Evolutionary conservation across 2,329 filamentous ascomycete species (phyloP).

Genomic region (Colletotrichum sp.): DNA sequence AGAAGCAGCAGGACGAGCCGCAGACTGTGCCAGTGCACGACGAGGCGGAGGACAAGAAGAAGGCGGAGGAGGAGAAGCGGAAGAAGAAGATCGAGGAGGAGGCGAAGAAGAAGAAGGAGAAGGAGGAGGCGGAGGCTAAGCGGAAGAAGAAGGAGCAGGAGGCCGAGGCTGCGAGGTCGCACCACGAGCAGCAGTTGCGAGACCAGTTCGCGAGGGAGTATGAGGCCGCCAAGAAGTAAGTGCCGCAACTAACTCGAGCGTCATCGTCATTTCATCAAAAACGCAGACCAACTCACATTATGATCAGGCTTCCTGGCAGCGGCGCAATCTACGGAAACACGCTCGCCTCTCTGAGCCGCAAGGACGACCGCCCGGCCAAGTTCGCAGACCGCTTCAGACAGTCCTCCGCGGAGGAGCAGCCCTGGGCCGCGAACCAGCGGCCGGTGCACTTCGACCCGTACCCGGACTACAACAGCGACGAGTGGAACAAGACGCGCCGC

Average conservation of each 20-base stretch:
- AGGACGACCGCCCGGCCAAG: conserved; percentile 40
- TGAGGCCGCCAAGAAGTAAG: conserved; percentile 46
- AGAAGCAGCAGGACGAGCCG: background rate
- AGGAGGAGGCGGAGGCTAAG: conserved; percentile 13
- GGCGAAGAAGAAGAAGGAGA: background rate
- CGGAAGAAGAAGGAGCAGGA: conserved; percentile 2
- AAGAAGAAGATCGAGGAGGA: background rate
- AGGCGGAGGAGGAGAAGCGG: background rate
- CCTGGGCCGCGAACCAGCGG: conserved; percentile 41
- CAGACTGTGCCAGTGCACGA: background rate
- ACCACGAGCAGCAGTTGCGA: conserved; percentile 33
- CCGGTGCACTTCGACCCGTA: conserved; percentile 72
- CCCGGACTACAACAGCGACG: conserved; percentile 68
- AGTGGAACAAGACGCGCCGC: conserved; percentile 62
- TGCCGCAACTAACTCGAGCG: conserved; percentile 17
- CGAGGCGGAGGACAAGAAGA: background rate
- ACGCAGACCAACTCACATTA: background rate
- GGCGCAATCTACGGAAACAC: conserved; percentile 64
- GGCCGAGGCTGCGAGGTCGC: conserved; percentile 19
- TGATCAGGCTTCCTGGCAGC: conserved; percentile 45
- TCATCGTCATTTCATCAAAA: conserved; percentile 4
- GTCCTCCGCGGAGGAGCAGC: conserved; percentile 28
- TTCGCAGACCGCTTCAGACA: conserved; percentile 24
- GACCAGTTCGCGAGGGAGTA: conserved; percentile 37
- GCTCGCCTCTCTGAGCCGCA: conserved; percentile 48